phyloP scores from a whole-genome alignment of 768 basidiomycete species.

The Boletus subparvulus region DNA sequence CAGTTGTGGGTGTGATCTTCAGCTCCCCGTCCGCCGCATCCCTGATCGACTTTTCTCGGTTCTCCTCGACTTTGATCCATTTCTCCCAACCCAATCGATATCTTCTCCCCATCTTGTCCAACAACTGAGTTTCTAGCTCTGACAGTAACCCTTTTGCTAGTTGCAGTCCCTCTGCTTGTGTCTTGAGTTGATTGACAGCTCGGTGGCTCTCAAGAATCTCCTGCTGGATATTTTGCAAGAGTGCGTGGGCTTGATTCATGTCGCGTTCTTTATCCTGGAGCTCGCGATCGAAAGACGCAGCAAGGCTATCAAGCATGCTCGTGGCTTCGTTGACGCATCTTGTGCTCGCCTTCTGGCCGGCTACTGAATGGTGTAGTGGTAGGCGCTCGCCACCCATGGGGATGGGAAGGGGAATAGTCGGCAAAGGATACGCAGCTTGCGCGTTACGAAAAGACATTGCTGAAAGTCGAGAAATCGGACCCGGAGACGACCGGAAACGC shows the following conservation, averaged over 20 bases:
- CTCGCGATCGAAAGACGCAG: constrained; percentile 89
- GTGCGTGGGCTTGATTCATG: constrained; percentile 82
- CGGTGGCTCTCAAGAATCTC: constrained; percentile 88
- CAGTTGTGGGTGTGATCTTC: constrained; percentile 43
- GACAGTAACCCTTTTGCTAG: constrained; percentile 58
- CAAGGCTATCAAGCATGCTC: constrained; percentile 83
- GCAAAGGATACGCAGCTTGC: constrained; percentile 48
- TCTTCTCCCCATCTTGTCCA: constrained; percentile 73
- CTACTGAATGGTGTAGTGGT: constrained; percentile 79
- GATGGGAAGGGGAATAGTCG: constrained; percentile 43
- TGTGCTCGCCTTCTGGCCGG: constrained; percentile 84
- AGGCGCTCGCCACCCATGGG: constrained; percentile 57
- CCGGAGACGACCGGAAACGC: constrained; percentile 89
- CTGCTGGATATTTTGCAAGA: constrained; percentile 82
- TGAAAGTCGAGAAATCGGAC: constrained; percentile 63
- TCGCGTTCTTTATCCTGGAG: constrained; percentile 90
- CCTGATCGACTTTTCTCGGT: constrained; percentile 67
- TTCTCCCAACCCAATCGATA: constrained; percentile 90
- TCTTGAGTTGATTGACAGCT: constrained; percentile 65
- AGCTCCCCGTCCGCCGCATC: constrained; percentile 61
- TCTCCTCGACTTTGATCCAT: constrained; percentile 86
- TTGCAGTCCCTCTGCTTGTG: constrained; percentile 64
- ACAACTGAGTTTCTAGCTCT: constrained; percentile 63
- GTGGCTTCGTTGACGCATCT: constrained; percentile 84
- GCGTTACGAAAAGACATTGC: constrained; percentile 74